A percentile compares a stretch with the other conserved stretches of the same genome.
Evolutionary conservation across 139 green algal genomes (phyloP).

Genomic region (Ettlia oleoabundans): DNA sequence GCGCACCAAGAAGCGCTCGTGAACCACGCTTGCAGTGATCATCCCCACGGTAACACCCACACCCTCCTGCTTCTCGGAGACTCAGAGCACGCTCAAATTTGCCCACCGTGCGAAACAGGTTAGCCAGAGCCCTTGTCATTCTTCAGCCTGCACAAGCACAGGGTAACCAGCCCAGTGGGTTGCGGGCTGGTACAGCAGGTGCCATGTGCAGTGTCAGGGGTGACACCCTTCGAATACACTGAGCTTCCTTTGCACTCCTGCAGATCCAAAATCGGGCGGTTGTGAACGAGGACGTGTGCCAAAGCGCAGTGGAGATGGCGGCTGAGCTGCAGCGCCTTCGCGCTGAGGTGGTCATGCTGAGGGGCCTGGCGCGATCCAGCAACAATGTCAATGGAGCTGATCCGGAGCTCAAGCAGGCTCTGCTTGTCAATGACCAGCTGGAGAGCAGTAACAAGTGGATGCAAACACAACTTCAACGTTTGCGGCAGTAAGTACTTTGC

Average conservation of each 20-base stretch:
- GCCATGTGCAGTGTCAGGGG: no score
- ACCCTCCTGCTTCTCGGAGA: slow-evolving; percentile 48
- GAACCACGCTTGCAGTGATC: slow-evolving; percentile 40
- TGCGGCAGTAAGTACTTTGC: slow-evolving; percentile 16
- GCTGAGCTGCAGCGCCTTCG: slow-evolving; percentile 46
- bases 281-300: slow-evolving; percentile 59
- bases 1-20: no score
- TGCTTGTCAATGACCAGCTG: slow-evolving; percentile 11
- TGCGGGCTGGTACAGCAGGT: no score
- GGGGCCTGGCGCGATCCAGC: background rate
- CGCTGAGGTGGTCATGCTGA: slow-evolving; percentile 28
- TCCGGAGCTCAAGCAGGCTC: slow-evolving; percentile 34
- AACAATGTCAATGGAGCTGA: background rate
- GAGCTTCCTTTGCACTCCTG: no score
- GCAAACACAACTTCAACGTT: slow-evolving; percentile 17
- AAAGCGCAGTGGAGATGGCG: slow-evolving; percentile 34
- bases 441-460: slow-evolving; percentile 3
- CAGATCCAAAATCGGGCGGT: slow-evolving; percentile 55
- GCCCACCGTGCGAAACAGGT: slow-evolving; percentile 53
- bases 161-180: no score
- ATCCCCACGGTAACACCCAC: slow-evolving; percentile 65
- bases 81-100: slow-evolving; percentile 62
- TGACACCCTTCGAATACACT: no score
- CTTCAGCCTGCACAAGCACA: no score
- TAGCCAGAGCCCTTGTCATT: no score